Conservation (phyloP, 306 rosid genomes). For the Quercus engelmannii region DNA sequence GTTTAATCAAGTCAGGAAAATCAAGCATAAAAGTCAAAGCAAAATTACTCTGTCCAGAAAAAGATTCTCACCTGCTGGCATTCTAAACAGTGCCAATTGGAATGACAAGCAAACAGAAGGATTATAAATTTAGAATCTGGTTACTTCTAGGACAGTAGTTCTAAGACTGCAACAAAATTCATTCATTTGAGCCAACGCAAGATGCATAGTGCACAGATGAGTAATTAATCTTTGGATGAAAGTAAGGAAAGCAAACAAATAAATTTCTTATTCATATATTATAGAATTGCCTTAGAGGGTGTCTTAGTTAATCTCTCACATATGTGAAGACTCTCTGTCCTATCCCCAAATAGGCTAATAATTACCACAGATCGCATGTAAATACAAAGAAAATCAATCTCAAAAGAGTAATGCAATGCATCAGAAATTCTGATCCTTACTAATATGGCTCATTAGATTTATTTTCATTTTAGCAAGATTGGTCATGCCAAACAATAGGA, state of each 20-base stretch:
- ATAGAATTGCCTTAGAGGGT: background rate
- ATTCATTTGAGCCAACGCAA: background rate
- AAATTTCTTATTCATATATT: too few relatives aligned
- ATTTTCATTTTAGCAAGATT: background rate
- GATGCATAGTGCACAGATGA: background rate
- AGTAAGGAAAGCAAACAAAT: background rate
- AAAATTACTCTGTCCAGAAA: conserved; percentile 62
- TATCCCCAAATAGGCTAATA: background rate
- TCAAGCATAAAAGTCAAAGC: background rate
- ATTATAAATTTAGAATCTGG: background rate
- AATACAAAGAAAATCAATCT: background rate
- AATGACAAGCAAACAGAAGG: conserved; percentile 21
- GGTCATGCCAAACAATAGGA: too few relatives aligned
- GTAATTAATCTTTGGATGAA: background rate
- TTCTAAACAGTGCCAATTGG: conserved; percentile 48
- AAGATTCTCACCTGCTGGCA: conserved; percentile 45
- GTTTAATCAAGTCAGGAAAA: background rate
- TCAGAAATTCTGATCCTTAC: background rate
- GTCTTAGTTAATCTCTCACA: background rate
- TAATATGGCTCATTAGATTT: background rate
- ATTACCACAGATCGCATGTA: background rate
- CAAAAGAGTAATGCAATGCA: background rate
- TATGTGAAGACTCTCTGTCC: too few relatives aligned
- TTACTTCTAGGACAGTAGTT: background rate
- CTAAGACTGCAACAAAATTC: background rate